Base-by-base conservation (phyloP, 257 asterid genomes). In the Avicennia marina region DNA sequence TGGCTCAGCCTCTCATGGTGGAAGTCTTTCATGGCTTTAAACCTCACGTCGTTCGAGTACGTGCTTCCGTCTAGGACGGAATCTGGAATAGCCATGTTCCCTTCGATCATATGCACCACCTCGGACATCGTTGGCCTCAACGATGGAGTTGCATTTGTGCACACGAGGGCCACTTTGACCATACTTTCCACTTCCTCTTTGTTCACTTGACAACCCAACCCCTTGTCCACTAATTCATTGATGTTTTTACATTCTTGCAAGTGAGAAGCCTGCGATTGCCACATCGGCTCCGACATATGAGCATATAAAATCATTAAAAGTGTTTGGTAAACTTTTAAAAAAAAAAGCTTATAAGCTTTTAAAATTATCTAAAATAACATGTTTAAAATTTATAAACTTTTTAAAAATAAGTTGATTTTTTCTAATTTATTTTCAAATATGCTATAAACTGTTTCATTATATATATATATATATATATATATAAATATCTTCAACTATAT, bases 91-190 rank as follows among this genome's bases (percentile, higher is more conserved):
- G 17, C 42, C 68, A 62, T 74, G 15, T 62, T 45, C 21, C 94
- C 98, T 68, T 87, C 95, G 1, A 90, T 77, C 94, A 87, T 87
- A 62, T 78, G 70, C 40, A 87, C 93, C 0, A 75, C 95, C 74
- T 87, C 96, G 0, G 95, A 72, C 98, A 90, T 90, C 11, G 81
- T 58, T 7, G 96, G 98, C 81, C 95, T 74, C 0, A 79, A 39
- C 0, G 95, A 75, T 1, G 96, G 88, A 11, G 86, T 75, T 7
- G 79, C 68, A 48, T 77, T 78, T 9, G 94, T 85, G 82, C 96
- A 90, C 48, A 85, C 42, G 27, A 85, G 69, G 3, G 86, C 94
- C 34, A 87, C 66, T 76, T 75, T 85, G 34, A 79, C 77, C 12
- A 70, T 39, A 59, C 74, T 71, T 55, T 79, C 81, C 17, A 62